These are phyloP conservation scores for Fistulinella cinereoalba DNA, from an alignment of 1,284 basidiomycete species.

Conservation along the genomic window DNA sequence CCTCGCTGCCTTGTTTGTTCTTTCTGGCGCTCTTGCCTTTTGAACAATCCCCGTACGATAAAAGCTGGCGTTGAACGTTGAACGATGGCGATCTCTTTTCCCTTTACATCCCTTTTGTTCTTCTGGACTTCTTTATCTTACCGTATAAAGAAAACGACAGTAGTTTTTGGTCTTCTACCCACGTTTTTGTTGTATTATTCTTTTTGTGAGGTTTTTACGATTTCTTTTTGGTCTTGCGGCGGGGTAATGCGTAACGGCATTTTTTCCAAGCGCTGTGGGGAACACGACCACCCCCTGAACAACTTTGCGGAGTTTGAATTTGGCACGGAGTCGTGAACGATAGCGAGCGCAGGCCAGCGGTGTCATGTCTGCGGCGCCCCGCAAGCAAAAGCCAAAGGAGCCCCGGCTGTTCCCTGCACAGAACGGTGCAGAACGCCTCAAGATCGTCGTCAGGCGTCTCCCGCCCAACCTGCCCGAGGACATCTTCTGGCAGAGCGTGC, in stretches of 20 bases:
- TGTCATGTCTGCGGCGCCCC: no score
- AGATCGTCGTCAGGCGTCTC: slow-evolving; percentile 84
- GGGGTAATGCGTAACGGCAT: background rate
- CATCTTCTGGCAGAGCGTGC: slow-evolving; percentile 90
- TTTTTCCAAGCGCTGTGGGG: slow-evolving; percentile 6
- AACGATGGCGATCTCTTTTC: slow-evolving; percentile 8
- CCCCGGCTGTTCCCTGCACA: slow-evolving; percentile 3
- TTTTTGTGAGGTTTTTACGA: no score
- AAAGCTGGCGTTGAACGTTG: slow-evolving; percentile 6
- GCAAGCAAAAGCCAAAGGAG: slow-evolving; percentile 23
- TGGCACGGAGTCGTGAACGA: no score
- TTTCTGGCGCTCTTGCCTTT: slow-evolving; percentile 24
- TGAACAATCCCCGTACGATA: slow-evolving; percentile 6
- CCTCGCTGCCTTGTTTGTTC: slow-evolving; percentile 18
- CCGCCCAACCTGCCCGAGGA: slow-evolving; percentile 91
- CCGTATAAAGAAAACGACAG: slow-evolving; percentile 5
- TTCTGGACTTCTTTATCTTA: background rate
- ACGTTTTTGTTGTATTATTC: slow-evolving; percentile 21
- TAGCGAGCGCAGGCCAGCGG: no score
- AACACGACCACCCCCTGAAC: background rate
- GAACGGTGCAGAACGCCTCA: slow-evolving; percentile 58
- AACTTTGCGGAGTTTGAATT: background rate
- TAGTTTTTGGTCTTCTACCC: slow-evolving; percentile 4
- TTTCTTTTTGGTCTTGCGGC: no score
- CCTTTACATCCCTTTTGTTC: background rate